Percentiles rank a stretch among this genome's conserved stretches.
Conservation (phyloP, 805 yeast species). For the Peterozyma xylosa region DNA sequence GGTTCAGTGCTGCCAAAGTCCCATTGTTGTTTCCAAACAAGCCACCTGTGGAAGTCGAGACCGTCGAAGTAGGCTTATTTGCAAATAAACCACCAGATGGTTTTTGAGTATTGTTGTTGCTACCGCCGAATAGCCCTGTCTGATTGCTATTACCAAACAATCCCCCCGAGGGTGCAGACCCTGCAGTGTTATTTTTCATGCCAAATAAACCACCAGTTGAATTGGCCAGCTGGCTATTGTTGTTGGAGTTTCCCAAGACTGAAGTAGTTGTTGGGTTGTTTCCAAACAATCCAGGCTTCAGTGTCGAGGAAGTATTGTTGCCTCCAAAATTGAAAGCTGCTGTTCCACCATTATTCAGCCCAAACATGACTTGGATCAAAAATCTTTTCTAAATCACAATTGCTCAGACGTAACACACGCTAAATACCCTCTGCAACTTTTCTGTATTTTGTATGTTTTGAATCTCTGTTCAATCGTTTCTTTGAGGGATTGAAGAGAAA, state of each 20-base stretch:
- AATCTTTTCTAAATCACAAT: not conserved
- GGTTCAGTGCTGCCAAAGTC: constrained; percentile 1
- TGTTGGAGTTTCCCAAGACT: constrained; percentile 16
- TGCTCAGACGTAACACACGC: not conserved
- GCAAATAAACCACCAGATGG: not conserved
- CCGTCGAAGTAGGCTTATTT: constrained; percentile 3
- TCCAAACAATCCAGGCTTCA: constrained; percentile 12
- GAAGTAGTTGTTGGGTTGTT: constrained; percentile 2
- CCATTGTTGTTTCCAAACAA: constrained; percentile 16
- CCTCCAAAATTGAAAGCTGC: constrained; percentile 25
- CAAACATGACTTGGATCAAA: constrained; percentile 2
- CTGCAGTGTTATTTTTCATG: constrained; percentile 13
- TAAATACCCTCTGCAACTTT: not conserved
- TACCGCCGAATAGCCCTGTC: too few species aligned
- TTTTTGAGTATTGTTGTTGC: not conserved
- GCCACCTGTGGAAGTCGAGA: constrained; percentile 11
- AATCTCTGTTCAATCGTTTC: not conserved
- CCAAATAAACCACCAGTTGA: not conserved
- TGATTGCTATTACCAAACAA: constrained; percentile 16
- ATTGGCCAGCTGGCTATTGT: constrained; percentile 3
- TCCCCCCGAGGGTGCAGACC: constrained; percentile 22
- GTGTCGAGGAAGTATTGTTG: constrained; percentile 13
- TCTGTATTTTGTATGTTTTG: not conserved
- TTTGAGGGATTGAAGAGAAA: not conserved
- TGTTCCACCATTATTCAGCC: constrained; percentile 1